Conservation (phyloP, 768 basidiomycete genomes). For the Psilocybe sp. region DNA sequence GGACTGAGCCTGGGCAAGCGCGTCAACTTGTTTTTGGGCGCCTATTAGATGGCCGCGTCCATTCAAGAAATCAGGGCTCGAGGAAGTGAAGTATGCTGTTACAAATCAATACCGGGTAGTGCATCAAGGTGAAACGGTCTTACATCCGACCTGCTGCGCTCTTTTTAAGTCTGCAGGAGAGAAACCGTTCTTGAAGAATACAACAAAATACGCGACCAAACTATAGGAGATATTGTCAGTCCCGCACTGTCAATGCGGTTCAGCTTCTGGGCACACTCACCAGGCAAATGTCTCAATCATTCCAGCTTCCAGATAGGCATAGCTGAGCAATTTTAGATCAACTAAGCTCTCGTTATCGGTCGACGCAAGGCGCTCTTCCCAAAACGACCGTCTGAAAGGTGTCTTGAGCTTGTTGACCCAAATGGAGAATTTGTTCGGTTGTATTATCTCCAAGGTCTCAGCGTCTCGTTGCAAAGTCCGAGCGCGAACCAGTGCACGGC, state of each 20-base stretch:
- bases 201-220: constrained; percentile 62
- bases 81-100: constrained; percentile 43
- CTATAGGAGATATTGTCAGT: constrained; percentile 26
- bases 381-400: constrained; percentile 57
- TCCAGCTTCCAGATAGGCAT: constrained; percentile 65
- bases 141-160: constrained; percentile 45
- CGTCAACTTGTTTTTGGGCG: constrained; percentile 51
- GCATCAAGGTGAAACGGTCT: constrained; percentile 1
- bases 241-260: too few relatives aligned
- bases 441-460: constrained; percentile 45
- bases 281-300: constrained; percentile 55
- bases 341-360: constrained; percentile 60
- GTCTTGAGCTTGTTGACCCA: constrained; percentile 37
- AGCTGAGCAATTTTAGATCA: constrained; percentile 59
- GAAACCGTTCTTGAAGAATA: constrained; percentile 63
- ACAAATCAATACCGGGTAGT: background rate
- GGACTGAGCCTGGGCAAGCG: constrained; percentile 58
- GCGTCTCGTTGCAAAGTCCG: constrained; percentile 51
- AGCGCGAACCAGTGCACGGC: constrained; percentile 53
- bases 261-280: too few relatives aligned
- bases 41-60: constrained; percentile 43
- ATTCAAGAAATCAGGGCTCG: constrained; percentile 55
- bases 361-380: constrained; percentile 53
- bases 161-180: constrained; percentile 50
- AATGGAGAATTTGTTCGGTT: constrained; percentile 37